Percentiles rank a stretch among this genome's conserved stretches.
These are phyloP conservation scores for Sergeia podlipaevii DNA, from an alignment of 208 protist species.

Conservation along the genomic window DNA sequence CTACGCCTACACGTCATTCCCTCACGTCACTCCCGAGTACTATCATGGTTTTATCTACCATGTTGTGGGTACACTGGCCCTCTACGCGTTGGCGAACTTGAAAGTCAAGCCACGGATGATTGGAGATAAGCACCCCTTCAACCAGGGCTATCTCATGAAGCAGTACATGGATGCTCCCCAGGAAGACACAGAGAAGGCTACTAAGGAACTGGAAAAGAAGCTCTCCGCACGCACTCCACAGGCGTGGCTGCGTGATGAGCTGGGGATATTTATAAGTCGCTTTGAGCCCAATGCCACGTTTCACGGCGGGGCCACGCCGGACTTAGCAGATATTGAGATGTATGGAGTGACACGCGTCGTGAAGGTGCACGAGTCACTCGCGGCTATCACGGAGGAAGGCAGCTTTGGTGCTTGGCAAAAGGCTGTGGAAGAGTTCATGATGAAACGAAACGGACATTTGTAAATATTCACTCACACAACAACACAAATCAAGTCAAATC, in stretches of 20 bases:
- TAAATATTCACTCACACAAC: no score
- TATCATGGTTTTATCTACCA: constrained; percentile 55
- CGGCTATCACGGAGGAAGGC: constrained; percentile 28
- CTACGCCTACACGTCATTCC: constrained; percentile 56
- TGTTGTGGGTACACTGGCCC: constrained; percentile 39
- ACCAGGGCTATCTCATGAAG: constrained; percentile 2
- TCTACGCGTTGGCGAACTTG: constrained; percentile 46
- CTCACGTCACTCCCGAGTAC: constrained; percentile 50
- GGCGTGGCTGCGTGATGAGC: constrained; percentile 44
- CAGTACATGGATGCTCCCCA: not conserved
- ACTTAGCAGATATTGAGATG: constrained; percentile 80
- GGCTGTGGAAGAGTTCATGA: constrained; percentile 46
- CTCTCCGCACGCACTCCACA: constrained; percentile 13
- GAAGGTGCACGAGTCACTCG: constrained; percentile 41
- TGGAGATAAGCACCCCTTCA: constrained; percentile 13
- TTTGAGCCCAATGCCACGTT: constrained; percentile 27
- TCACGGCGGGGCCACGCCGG: constrained; percentile 63
- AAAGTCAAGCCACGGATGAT: constrained; percentile 42
- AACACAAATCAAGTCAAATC: no score
- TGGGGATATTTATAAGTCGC: constrained; percentile 34
- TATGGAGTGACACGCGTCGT: constrained; percentile 70
- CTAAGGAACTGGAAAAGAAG: not conserved
- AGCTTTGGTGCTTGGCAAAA: constrained; percentile 55
- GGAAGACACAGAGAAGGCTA: not conserved
- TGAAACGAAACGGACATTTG: no score